A percentile compares a stretch with the other conserved stretches of the same genome.
These are phyloP conservation scores for Exserohilum turcica DNA, from an alignment of 2,329 filamentous ascomycete genomes.

Conservation along the genomic window DNA sequence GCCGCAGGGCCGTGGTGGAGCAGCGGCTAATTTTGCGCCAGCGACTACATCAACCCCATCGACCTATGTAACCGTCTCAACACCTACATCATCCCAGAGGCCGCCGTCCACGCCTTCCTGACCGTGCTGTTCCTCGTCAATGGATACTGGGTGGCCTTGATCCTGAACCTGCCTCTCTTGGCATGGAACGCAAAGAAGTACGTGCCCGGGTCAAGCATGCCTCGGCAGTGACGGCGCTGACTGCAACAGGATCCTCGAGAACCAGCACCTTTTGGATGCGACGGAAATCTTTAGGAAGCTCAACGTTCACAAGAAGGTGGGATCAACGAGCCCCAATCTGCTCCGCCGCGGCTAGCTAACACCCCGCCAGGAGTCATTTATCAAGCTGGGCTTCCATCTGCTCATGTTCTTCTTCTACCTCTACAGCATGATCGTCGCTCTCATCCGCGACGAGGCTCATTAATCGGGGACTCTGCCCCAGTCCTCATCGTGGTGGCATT, in stretches of 20 bases:
- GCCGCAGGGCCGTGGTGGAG: constrained; percentile 8
- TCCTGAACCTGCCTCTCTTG: constrained; percentile 90
- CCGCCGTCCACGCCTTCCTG: constrained; percentile 93
- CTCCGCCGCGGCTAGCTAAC: constrained; percentile 17
- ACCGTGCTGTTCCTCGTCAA: constrained; percentile 97
- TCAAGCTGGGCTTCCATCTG: constrained; percentile 98
- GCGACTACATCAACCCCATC: constrained; percentile 99
- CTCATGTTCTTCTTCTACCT: constrained; percentile 99
- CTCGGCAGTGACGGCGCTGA: constrained; percentile 37
- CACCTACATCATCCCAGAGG: constrained; percentile 99
- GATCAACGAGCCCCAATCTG: neutral
- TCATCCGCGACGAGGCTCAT: constrained; percentile 92
- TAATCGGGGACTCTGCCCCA: constrained; percentile 50
- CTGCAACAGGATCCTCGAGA: constrained; percentile 81
- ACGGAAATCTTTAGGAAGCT: constrained; percentile 99
- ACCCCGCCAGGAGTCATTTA: constrained; percentile 81
- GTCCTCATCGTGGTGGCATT: constrained; percentile 6
- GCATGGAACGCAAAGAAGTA: constrained; percentile 98
- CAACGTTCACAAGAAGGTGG: constrained; percentile 97
- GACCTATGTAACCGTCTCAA: constrained; percentile 99
- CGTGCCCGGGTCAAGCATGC: constrained; percentile 48
- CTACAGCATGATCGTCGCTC: constrained; percentile 96
- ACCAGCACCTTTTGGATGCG: constrained; percentile 94
- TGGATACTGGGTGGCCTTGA: constrained; percentile 93
- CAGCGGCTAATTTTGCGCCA: constrained; percentile 53